A percentile compares a stretch with the other conserved stretches of the same genome.
Evolutionary conservation across 1,139 yeast species (phyloP).

Genomic region (Lizanozyma gosingica): DNA sequence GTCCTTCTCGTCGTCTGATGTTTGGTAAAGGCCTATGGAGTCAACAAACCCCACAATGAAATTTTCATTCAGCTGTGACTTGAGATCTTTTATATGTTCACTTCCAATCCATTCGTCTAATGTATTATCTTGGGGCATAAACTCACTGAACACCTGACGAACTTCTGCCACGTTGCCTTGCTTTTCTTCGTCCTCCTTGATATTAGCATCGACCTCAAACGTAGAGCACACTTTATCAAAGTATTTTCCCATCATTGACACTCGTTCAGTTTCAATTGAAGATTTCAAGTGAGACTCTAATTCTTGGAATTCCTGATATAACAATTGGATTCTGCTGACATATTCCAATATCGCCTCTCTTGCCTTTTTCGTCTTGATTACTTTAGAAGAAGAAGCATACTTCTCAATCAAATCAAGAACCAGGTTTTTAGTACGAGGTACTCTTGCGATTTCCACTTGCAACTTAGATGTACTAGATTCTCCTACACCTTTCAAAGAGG

Average conservation of each 20-base stretch:
- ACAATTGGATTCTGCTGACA: neutral
- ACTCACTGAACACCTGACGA: neutral
- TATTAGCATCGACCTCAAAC: neutral
- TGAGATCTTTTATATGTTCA: slow-evolving; percentile 4
- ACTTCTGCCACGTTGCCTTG: neutral
- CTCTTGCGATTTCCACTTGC: neutral
- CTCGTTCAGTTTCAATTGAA: slow-evolving; percentile 6
- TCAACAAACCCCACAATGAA: neutral
- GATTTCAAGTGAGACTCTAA: neutral
- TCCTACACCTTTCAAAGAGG: slow-evolving; percentile 12
- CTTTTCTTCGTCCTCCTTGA: neutral
- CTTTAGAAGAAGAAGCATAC: neutral
- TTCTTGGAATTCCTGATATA: neutral
- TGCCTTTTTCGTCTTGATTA: neutral
- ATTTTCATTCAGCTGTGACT: neutral
- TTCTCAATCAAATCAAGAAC: neutral
- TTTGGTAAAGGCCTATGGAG: neutral
- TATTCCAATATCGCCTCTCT: neutral
- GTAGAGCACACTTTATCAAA: slow-evolving; percentile 19
- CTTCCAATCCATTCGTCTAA: slow-evolving; percentile 43
- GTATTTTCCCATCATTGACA: slow-evolving; percentile 19
- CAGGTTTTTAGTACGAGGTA: too few relatives aligned
- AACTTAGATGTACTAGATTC: neutral
- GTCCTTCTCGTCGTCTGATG: slow-evolving; percentile 9
- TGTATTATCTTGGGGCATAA: neutral